Percentiles rank a stretch among this genome's conserved stretches.
Evolutionary conservation across 495 filamentous ascomycete genomes (phyloP).

Genomic region (Podospora bellae-mahoneyi): DNA sequence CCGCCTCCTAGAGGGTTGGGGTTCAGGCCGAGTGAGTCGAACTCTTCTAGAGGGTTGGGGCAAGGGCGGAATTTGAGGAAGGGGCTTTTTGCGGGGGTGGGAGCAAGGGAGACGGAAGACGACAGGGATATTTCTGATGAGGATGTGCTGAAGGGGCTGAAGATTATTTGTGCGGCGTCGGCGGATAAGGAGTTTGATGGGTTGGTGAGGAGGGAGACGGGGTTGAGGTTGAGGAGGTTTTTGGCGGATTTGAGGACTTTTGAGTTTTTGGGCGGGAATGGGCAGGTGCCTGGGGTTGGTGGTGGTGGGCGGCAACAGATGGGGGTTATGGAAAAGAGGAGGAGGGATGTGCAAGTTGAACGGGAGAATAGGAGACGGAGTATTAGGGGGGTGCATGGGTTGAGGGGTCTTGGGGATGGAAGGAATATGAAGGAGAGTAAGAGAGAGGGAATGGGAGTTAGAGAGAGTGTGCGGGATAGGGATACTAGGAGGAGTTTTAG

Average conservation of each 20-base stretch:
- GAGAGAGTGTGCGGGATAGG: neutral
- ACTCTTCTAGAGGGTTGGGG: neutral
- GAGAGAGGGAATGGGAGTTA: neutral
- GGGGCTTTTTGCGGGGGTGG: no score
- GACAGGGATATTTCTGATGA: slow-evolving; percentile 38
- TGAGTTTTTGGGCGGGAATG: slow-evolving; percentile 33
- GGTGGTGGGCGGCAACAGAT: neutral
- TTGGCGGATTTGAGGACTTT: slow-evolving; percentile 46
- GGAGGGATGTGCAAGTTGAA: slow-evolving; percentile 8
- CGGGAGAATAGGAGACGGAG: slow-evolving; percentile 7
- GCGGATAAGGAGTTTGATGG: slow-evolving; percentile 46
- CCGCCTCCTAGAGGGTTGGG: neutral
- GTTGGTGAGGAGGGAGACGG: slow-evolving; percentile 44
- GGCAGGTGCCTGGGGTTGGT: neutral
- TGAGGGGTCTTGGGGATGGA: neutral
- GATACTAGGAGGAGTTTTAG: neutral
- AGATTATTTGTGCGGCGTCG: slow-evolving; percentile 47
- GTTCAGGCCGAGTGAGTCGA: neutral
- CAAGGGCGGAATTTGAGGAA: neutral
- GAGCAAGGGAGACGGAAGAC: slow-evolving; percentile 20
- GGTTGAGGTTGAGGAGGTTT: slow-evolving; percentile 45
- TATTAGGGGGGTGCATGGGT: neutral
- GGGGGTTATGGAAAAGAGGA: neutral
- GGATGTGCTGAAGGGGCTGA: slow-evolving; percentile 47
- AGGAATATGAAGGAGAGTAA: neutral